Conservation (phyloP, 2,329 filamentous ascomycete species). For the Lachnellula subtilissima region DNA sequence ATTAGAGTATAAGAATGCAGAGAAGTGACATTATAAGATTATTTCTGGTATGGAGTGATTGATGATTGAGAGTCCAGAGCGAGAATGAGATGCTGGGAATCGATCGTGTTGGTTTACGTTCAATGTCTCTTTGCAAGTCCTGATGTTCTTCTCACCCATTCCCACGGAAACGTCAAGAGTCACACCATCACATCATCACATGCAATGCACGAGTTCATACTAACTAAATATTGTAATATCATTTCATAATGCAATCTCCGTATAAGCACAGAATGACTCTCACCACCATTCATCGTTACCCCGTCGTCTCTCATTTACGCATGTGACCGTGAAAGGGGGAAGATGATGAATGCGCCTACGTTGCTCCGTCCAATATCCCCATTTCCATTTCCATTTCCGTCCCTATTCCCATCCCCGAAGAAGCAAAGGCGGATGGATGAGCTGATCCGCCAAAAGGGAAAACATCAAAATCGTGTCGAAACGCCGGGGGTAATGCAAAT, state of each 20-base stretch:
- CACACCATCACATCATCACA: too few relatives aligned
- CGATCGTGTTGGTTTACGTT: too few relatives aligned
- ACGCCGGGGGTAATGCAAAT: conserved; percentile 10
- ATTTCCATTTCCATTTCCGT: not conserved
- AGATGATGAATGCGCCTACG: conserved; percentile 3
- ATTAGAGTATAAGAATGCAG: too few relatives aligned
- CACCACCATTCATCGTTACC: not conserved
- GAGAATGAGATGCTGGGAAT: too few relatives aligned
- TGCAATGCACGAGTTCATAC: too few relatives aligned
- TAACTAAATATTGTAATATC: not conserved
- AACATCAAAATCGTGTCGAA: not conserved
- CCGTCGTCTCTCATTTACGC: not conserved
- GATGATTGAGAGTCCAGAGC: too few relatives aligned
- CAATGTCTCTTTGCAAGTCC: too few relatives aligned
- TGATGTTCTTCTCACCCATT: too few relatives aligned
- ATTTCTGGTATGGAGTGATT: too few relatives aligned
- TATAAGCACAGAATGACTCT: not conserved
- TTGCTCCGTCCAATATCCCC: not conserved
- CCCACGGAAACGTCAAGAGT: too few relatives aligned
- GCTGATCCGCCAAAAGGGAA: conserved; percentile 1
- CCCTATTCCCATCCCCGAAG: not conserved
- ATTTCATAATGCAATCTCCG: not conserved
- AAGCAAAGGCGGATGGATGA: not conserved
- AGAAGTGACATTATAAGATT: too few relatives aligned
- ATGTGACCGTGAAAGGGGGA: not conserved